A percentile compares a stretch with the other conserved stretches of the same genome.
These are phyloP conservation scores for Alternaria postmessia DNA, from an alignment of 2,329 filamentous ascomycete species.

Conservation along the genomic window DNA sequence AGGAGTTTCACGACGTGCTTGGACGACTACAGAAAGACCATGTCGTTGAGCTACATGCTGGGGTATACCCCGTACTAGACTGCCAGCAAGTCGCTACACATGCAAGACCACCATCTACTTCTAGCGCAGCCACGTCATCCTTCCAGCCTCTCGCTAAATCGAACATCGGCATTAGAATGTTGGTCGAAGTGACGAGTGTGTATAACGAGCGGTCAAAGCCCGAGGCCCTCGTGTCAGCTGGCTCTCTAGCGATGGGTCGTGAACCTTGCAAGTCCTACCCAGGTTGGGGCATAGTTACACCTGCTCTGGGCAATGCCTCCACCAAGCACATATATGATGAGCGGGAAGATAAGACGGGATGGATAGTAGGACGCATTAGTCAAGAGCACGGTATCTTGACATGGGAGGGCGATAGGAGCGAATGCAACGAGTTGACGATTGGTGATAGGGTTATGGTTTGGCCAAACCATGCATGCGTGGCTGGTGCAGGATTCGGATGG, in stretches of 20 bases:
- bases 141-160: conserved; percentile 56
- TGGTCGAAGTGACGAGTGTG: conserved; percentile 75
- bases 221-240: conserved; percentile 75
- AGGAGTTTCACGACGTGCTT: conserved; percentile 55
- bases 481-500: conserved; percentile 74
- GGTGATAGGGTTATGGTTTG: conserved; percentile 75
- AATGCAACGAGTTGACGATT: conserved; percentile 57
- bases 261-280: conserved; percentile 76
- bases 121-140: conserved; percentile 17
- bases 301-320: conserved; percentile 58
- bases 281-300: conserved; percentile 74
- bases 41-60: conserved; percentile 74
- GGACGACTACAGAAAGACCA: conserved; percentile 43
- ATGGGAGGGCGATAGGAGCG: conserved; percentile 59
- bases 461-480: conserved; percentile 84
- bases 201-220: conserved; percentile 61
- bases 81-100: conserved; percentile 80
- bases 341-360: conserved; percentile 53
- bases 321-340: conserved; percentile 38
- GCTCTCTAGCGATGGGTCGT: conserved; percentile 73
- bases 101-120: conserved; percentile 56
- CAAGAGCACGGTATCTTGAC: conserved; percentile 80
- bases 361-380: conserved; percentile 75
- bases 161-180: conserved; percentile 71
- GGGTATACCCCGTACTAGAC: conserved; percentile 78